phyloP scores from a whole-genome alignment of 164 flowering plant species.

The Magnolia kwangsiensis region DNA sequence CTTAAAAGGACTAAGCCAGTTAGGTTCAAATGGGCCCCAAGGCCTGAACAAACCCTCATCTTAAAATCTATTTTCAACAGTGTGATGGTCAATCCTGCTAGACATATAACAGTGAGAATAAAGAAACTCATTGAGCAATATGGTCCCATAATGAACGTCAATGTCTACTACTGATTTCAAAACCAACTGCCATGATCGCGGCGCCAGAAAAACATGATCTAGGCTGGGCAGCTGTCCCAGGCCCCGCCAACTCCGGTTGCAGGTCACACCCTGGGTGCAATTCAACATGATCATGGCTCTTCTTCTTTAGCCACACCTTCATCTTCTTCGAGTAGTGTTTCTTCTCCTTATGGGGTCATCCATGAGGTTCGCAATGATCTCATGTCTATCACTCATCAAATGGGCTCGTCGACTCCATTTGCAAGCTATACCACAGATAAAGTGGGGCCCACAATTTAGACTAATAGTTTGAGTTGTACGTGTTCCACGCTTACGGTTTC shows the following conservation, averaged over 20 bases:
- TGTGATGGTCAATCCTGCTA: conserved; percentile 96
- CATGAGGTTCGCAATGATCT: background rate
- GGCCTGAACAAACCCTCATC: conserved; percentile 89
- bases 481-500: too few species aligned
- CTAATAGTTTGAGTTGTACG: too few species aligned
- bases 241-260: too few species aligned
- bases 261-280: too few species aligned
- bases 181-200: conserved; percentile 82
- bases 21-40: conserved; percentile 93
- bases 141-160: conserved; percentile 87
- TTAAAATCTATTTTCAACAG: conserved; percentile 95
- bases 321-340: conserved; percentile 20
- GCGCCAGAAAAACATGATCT: conserved; percentile 77
- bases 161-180: conserved; percentile 97
- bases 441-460: too few species aligned
- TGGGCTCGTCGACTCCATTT: too few species aligned
- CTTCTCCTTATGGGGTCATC: conserved; percentile 8
- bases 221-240: conserved; percentile 37
- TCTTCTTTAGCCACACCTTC: too few species aligned
- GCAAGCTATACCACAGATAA: too few species aligned
- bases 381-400: too few species aligned
- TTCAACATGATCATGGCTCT: too few species aligned
- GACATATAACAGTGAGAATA: conserved; percentile 81
- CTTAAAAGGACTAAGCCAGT: conserved; percentile 35
- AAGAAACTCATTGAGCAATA: conserved; percentile 74